Evolutionary conservation across 768 basidiomycete species (phyloP), one percentile per base, ranked within the genome.

Genomic region (Podaxis pistillaris): DNA sequence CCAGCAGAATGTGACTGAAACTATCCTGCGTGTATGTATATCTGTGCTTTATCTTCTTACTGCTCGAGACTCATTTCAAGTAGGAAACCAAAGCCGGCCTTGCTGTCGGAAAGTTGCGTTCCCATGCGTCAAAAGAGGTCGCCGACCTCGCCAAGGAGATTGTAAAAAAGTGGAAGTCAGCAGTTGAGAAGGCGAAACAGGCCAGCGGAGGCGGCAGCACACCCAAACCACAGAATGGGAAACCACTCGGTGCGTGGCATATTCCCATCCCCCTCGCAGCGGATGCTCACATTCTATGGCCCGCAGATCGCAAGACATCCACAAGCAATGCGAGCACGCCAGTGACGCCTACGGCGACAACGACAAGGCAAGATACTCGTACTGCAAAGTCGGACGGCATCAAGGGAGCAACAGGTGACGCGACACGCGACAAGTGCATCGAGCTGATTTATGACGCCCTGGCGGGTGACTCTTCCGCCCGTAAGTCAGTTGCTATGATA

Each of bases 401-500:
- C 63, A 82, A 80, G 60, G 76, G 80, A 4, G 77, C 76, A 37
- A 85, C 83, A 0, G 87, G 88, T 11, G 92, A 98, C 68, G 78
- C 75, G 64, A 91, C 90, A 0, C 81, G 97, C 58, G 92, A 96
- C 74, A 93, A 88, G 72, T 97, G 96, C 70, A 81, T 88, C 7
- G 89, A 93, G 70, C 85, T 98, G 71, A 81, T 96, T 22, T 99
- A 99, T 69, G 94, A 98, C 71, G 93, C 93, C 11, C 81, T 99
- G 28, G 90, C 92, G 2, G 81, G 75, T 56, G 95, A 97, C 76
- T 93, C 94, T 38, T 85, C 83, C 52, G 92, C 93, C 60, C 92
- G 96, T 97, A 71, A 74, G 96, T 88, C 17, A 17, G 7, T 44
- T 40, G 8, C 33, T 28, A 15, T 51, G 12, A 47, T 7, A 33